Evolutionary conservation across 75 land plant genomes (phyloP), one percentile per base, ranked within the genome.

Genomic region (Selaginella moellendorffii): DNA sequence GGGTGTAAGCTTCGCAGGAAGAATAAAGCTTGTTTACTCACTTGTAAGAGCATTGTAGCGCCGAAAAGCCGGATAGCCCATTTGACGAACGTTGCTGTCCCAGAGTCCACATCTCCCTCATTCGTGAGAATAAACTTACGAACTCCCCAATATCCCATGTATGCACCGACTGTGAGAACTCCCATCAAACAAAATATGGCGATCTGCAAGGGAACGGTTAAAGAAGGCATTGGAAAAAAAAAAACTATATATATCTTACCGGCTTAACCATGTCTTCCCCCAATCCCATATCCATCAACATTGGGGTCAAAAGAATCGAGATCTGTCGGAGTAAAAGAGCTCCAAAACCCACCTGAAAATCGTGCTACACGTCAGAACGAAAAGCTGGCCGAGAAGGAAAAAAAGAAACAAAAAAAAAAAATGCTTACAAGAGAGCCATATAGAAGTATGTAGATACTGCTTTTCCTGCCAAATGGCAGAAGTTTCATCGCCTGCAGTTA

Each of bases 121-220:
- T 85, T 82, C 22, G 79, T 56, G 12, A 85, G 77, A 17, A 87
- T 80, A 36, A 91, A 62, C 58, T 85, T 91, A 56, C 84, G 81
- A n/a, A 91, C 95, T 54, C 80, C 84, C 97, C 97, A 91, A 53
- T 74, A 83, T 0, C 97, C 97, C 58, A 87, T 66, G 86, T 88
- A 88, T 31, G 97, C 97, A 74, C 97, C 97, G 69, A 76, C 69
- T 24, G 87, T 61, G 28, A 75, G 68, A 63, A 85, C 46, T 31
- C 74, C 77, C 28, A 81, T 65, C n/a, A 81, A 65, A 21, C 84
- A 61, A 67, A 87, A 81, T 29, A 76, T 64, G 24, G 77, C 84
- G 69, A 91, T 65, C 93, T 91, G 88, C 54, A 54, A 54, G 25
- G 56, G 23, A 10, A 5, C 46, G 14, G 10, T 5, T 14, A 5